Conservation (phyloP, 139 green algal genomes). For the Parachlorella kessleri region DNA sequence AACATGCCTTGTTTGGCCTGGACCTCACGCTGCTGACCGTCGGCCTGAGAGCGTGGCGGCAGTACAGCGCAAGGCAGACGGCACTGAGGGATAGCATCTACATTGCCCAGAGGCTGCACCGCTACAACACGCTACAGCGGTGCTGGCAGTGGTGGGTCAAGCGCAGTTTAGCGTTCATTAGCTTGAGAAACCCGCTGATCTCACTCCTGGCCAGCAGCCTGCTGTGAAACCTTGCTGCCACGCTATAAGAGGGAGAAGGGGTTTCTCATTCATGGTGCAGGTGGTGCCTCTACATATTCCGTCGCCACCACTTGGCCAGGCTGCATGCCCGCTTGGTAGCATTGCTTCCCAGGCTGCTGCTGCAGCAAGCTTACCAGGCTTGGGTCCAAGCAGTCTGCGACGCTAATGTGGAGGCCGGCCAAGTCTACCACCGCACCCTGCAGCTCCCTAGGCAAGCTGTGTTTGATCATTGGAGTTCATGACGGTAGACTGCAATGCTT, state of each 20-base stretch:
- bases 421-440: conserved; percentile 15
- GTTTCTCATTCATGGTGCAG: background rate
- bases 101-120: background rate
- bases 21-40: background rate
- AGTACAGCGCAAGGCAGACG: background rate
- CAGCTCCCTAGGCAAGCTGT: conserved; percentile 11
- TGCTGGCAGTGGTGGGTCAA: background rate
- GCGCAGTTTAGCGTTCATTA: no score
- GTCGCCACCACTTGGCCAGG: background rate
- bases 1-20: conserved; percentile 7
- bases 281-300: background rate
- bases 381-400: background rate
- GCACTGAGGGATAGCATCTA: background rate
- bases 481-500: no score
- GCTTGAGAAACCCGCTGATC: no score
- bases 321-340: background rate
- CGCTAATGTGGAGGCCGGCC: background rate
- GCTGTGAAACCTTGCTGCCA: background rate
- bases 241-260: no score
- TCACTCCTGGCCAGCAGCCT: no score
- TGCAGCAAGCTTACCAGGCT: background rate
- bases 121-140: background rate
- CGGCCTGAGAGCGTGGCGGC: conserved; percentile 12
- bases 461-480: no score
- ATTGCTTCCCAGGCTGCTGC: background rate